Evolutionary conservation across 805 yeast species (phyloP).

Genomic region (Candida ponderosae): DNA sequence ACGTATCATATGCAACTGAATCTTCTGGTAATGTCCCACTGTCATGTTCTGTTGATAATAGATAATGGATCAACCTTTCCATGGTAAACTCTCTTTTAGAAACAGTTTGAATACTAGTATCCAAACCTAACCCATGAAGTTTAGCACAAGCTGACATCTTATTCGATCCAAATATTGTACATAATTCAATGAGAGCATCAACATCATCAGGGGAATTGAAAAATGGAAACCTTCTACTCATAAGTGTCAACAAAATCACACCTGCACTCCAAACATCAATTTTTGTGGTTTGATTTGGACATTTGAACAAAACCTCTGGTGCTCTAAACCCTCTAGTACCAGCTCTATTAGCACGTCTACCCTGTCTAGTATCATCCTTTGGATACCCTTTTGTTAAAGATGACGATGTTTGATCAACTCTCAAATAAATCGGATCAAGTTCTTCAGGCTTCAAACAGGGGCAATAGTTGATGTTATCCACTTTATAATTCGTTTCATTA

Average conservation of each 20-base stretch:
- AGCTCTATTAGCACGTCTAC: slow-evolving; percentile 92
- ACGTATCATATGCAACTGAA: slow-evolving; percentile 63
- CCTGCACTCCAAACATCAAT: slow-evolving; percentile 85
- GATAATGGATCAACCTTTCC: slow-evolving; percentile 13
- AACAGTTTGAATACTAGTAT: slow-evolving; percentile 49
- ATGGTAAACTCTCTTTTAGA: slow-evolving; percentile 16
- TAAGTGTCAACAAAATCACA: slow-evolving; percentile 64
- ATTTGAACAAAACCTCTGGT: slow-evolving; percentile 58
- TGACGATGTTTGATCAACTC: too few relatives aligned
- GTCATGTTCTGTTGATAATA: slow-evolving; percentile 37
- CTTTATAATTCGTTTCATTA: slow-evolving; percentile 16
- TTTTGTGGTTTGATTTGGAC: slow-evolving; percentile 50
- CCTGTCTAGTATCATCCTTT: slow-evolving; percentile 80
- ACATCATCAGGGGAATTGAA: slow-evolving; percentile 91
- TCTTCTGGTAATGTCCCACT: slow-evolving; percentile 61
- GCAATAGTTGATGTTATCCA: slow-evolving; percentile 28
- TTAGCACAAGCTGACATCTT: slow-evolving; percentile 71
- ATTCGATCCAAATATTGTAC: slow-evolving; percentile 70
- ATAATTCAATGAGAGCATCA: slow-evolving; percentile 82
- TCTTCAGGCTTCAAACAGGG: slow-evolving; percentile 38
- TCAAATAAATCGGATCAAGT: slow-evolving; percentile 27
- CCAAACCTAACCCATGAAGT: slow-evolving; percentile 84
- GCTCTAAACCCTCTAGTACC: slow-evolving; percentile 88
- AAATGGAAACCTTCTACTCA: slow-evolving; percentile 81
- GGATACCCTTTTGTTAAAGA: slow-evolving; percentile 59